Evolutionary conservation across 2,329 filamentous ascomycete species (phyloP).

Genomic region (Cladosporium halotolerans): DNA sequence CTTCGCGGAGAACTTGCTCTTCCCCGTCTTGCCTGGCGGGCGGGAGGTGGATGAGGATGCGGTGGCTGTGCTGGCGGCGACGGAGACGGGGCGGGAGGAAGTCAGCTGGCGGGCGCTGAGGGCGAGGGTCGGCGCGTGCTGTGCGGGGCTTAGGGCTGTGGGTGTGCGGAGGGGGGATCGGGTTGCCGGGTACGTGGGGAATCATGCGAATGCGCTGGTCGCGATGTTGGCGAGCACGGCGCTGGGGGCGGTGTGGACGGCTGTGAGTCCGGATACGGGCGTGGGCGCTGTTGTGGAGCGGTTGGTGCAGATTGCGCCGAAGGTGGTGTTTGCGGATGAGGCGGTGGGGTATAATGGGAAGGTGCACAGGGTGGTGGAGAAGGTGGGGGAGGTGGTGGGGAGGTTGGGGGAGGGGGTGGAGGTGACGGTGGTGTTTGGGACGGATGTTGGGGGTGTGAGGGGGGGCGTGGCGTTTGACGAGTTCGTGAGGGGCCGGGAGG

Average conservation of each 20-base stretch:
- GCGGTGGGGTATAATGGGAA: conserved; percentile 88
- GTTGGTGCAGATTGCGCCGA: conserved; percentile 76
- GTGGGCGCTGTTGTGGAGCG: conserved; percentile 87
- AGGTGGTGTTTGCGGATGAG: conserved; percentile 79
- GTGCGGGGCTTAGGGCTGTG: conserved; percentile 60
- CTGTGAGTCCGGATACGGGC: conserved; percentile 85
- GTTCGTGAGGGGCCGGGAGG: neutral
- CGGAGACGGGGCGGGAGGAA: conserved; percentile 61
- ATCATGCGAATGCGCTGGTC: conserved; percentile 79
- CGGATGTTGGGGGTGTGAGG: conserved; percentile 25
- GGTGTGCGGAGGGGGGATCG: conserved; percentile 59
- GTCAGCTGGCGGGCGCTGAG: conserved; percentile 76
- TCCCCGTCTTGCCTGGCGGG: conserved; percentile 48
- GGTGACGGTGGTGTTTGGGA: conserved; percentile 68
- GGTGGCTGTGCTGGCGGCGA: conserved; percentile 71
- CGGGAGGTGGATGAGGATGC: conserved; percentile 50
- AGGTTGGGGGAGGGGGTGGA: conserved; percentile 58
- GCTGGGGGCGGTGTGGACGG: conserved; percentile 85
- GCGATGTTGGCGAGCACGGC: conserved; percentile 80
- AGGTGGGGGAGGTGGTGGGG: conserved; percentile 69
- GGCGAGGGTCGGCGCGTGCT: conserved; percentile 67
- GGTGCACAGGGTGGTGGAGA: conserved; percentile 70
- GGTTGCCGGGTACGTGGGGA: conserved; percentile 72
- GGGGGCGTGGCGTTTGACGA: conserved; percentile 12
- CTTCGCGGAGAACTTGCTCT: conserved; percentile 92